Percentiles rank a stretch among this genome's conserved stretches.
phyloP scores from a whole-genome alignment of 1,139 yeast species.

The Geotrichum aggregatum region DNA sequence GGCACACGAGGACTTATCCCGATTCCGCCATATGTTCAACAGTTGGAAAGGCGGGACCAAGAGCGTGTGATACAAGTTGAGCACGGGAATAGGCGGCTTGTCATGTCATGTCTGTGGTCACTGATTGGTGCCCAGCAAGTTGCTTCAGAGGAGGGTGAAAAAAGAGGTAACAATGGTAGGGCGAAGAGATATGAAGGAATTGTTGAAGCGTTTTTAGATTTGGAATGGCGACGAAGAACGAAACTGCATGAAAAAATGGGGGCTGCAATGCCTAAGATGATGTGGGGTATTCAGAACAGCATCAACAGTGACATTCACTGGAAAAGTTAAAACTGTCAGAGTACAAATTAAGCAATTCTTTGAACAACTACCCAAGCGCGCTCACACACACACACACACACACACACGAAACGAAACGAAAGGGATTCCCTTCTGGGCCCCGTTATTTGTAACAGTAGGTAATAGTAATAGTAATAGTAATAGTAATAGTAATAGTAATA shows the following conservation, averaged over 20 bases:
- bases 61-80: conserved; percentile 17
- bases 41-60: conserved; percentile 7
- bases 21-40: conserved; percentile 3
- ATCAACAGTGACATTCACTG: too few species aligned
- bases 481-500: not conserved
- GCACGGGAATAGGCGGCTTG: conserved; percentile 6
- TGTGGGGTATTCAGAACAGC: conserved; percentile 7
- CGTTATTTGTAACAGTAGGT: too few species aligned
- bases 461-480: not conserved
- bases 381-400: too few species aligned
- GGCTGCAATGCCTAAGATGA: not conserved
- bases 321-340: too few species aligned
- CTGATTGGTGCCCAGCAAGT: conserved; percentile 5
- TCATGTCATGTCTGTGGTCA: conserved; percentile 19
- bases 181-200: not conserved
- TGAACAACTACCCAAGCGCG: too few species aligned
- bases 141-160: not conserved
- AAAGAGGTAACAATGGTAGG: not conserved
- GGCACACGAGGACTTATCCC: conserved; percentile 9
- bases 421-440: too few species aligned
- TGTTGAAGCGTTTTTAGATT: conserved; percentile 5
- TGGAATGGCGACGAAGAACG: conserved; percentile 17
- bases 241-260: conserved; percentile 18
- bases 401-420: too few species aligned
- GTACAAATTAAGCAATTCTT: too few species aligned